Evolutionary conservation across 2,329 filamentous ascomycete species (phyloP).

Genomic region (Cryphonectria japonica): DNA sequence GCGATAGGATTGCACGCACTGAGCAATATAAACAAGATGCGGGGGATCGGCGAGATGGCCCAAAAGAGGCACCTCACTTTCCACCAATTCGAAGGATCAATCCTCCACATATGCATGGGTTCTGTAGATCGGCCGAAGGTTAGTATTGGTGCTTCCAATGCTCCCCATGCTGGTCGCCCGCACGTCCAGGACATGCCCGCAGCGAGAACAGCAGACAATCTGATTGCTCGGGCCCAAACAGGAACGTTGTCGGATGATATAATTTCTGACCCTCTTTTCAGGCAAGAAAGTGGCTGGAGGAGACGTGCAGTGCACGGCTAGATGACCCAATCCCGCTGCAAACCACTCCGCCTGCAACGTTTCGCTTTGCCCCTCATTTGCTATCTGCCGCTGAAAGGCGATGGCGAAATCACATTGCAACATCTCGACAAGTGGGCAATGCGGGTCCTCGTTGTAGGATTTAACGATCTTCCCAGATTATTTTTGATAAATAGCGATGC

Average conservation of each 20-base stretch:
- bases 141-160: background rate
- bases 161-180: background rate
- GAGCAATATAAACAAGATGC: background rate
- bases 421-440: conserved; percentile 6
- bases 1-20: background rate
- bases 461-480: background rate
- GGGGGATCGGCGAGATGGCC: background rate
- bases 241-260: background rate
- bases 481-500: background rate
- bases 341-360: background rate
- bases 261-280: background rate
- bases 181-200: background rate
- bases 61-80: background rate
- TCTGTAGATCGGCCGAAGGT: background rate
- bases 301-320: background rate
- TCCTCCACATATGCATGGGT: background rate
- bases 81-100: background rate
- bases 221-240: background rate
- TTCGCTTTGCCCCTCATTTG: background rate
- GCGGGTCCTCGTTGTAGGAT: background rate
- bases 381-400: background rate
- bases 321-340: background rate
- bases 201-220: background rate
- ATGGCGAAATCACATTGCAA: conserved; percentile 9
- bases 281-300: background rate